phyloP scores from a whole-genome alignment of 1,284 basidiomycete genomes.

The Malassezia brasiliensis region DNA sequence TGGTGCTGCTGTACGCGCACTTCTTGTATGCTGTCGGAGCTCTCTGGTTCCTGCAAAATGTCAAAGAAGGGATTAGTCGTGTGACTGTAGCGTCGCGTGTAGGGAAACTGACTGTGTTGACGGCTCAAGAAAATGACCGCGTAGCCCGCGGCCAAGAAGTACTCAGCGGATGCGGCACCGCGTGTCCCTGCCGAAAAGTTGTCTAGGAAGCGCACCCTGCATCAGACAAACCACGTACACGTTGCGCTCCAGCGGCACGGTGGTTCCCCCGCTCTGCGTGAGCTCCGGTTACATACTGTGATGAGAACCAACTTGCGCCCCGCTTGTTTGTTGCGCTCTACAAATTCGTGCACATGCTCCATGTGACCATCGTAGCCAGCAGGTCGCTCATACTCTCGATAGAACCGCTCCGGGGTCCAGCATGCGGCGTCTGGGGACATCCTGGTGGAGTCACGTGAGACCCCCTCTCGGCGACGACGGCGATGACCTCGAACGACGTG shows the following conservation, averaged over 20 bases:
- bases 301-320: slow-evolving; percentile 78
- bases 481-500: slow-evolving; percentile 38
- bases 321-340: slow-evolving; percentile 58
- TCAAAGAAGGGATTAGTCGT: slow-evolving; percentile 96
- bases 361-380: not conserved
- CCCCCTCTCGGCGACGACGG: not conserved
- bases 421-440: not conserved
- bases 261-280: slow-evolving; percentile 40
- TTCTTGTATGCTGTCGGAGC: slow-evolving; percentile 4
- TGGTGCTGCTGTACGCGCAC: slow-evolving; percentile 63
- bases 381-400: slow-evolving; percentile 2
- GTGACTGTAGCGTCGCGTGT: slow-evolving; percentile 92
- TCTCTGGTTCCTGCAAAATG: slow-evolving; percentile 63
- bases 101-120: slow-evolving; percentile 91
- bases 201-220: slow-evolving; percentile 89
- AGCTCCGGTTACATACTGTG: slow-evolving; percentile 64
- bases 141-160: slow-evolving; percentile 82
- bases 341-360: slow-evolving; percentile 52
- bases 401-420: slow-evolving; percentile 17
- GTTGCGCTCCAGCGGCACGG: slow-evolving; percentile 42
- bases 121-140: slow-evolving; percentile 98
- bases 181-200: slow-evolving; percentile 98
- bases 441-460: not conserved
- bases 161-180: slow-evolving; percentile 93
- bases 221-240: slow-evolving; percentile 16